Conservation (phyloP, 1,139 yeast species). For the Petasospora fabianii region DNA sequence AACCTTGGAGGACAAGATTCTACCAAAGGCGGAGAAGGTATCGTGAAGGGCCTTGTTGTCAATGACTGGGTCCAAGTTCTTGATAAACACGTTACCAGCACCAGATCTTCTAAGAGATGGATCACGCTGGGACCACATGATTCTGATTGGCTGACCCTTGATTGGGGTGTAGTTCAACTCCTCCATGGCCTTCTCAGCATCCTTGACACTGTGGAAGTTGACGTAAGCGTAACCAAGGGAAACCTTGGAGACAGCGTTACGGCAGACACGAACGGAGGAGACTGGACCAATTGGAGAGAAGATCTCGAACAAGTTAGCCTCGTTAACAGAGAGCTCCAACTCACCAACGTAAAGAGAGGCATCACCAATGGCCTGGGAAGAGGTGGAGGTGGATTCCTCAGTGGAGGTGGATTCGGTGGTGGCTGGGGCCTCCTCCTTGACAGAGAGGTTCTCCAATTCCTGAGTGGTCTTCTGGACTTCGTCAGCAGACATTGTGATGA, state of each 20-base stretch:
- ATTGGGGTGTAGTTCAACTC: slow-evolving; percentile 91
- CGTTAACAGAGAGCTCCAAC: slow-evolving; percentile 88
- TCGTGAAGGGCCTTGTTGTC: slow-evolving; percentile 99
- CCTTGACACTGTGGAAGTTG: slow-evolving; percentile 85
- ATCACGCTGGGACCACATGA: slow-evolving; percentile 99
- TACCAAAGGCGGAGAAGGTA: slow-evolving; percentile 96
- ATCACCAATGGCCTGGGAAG: slow-evolving; percentile 45
- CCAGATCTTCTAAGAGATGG: slow-evolving; percentile 95
- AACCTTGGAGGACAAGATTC: slow-evolving; percentile 93
- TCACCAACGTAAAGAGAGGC: slow-evolving; percentile 98
- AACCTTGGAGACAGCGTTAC: slow-evolving; percentile 96
- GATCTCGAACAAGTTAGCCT: slow-evolving; percentile 90
- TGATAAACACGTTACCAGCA: slow-evolving; percentile 95
- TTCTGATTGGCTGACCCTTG: slow-evolving; percentile 97
- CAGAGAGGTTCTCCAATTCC: slow-evolving; percentile 36
- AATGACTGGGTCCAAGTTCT: slow-evolving; percentile 96
- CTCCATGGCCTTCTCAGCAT: slow-evolving; percentile 93
- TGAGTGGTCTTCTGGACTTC: slow-evolving; percentile 32
- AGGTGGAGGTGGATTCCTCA: slow-evolving; percentile 33
- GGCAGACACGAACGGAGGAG: slow-evolving; percentile 96
- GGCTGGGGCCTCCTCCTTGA: slow-evolving; percentile 30
- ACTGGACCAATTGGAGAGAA: slow-evolving; percentile 96
- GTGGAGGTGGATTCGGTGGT: slow-evolving; percentile 22
- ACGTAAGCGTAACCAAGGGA: slow-evolving; percentile 98
- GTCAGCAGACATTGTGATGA: slow-evolving; percentile 36